Percentiles rank a stretch among this genome's conserved stretches.
Conservation (phyloP, 2,329 filamentous ascomycete genomes). For the Simplicillium aogashimaense region DNA sequence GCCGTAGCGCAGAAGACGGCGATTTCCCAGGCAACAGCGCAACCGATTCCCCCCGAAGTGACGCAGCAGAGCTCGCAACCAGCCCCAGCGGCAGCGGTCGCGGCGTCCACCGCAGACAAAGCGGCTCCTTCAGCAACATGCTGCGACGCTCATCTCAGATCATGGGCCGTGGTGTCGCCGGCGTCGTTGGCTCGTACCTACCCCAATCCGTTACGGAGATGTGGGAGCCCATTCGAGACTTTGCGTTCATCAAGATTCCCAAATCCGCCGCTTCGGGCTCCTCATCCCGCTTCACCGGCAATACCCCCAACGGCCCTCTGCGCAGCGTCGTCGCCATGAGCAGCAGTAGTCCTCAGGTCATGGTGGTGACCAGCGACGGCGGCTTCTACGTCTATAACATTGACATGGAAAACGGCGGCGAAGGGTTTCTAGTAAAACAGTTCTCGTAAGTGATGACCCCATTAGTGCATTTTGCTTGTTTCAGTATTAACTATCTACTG, state of each 20-base stretch:
- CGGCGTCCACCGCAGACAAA: slow-evolving; percentile 33
- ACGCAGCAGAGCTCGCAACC: slow-evolving; percentile 28
- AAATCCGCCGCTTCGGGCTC: slow-evolving; percentile 30
- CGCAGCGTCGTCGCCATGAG: slow-evolving; percentile 97
- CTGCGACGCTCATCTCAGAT: slow-evolving; percentile 84
- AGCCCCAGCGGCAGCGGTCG: slow-evolving; percentile 8
- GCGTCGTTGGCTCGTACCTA: slow-evolving; percentile 82
- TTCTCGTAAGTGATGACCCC: slow-evolving; percentile 61
- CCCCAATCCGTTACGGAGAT: slow-evolving; percentile 93
- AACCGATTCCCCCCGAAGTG: slow-evolving; percentile 43
- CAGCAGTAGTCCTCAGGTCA: slow-evolving; percentile 86
- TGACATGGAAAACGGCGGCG: slow-evolving; percentile 87
- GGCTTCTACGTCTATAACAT: slow-evolving; percentile 93
- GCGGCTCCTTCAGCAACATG: slow-evolving; percentile 81
- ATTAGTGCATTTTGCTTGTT: not conserved
- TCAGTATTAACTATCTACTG: not conserved
- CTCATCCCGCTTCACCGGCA: slow-evolving; percentile 15
- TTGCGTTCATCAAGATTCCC: slow-evolving; percentile 92
- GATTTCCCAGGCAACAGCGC: slow-evolving; percentile 31
- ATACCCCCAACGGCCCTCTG: slow-evolving; percentile 40
- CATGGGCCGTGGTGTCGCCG: slow-evolving; percentile 80
- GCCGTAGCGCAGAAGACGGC: slow-evolving; percentile 38
- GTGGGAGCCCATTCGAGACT: slow-evolving; percentile 92
- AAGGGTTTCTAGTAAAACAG: slow-evolving; percentile 83
- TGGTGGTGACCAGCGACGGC: slow-evolving; percentile 95